phyloP scores from a whole-genome alignment of 2,329 filamentous ascomycete species.

The Piedraia hortae region DNA sequence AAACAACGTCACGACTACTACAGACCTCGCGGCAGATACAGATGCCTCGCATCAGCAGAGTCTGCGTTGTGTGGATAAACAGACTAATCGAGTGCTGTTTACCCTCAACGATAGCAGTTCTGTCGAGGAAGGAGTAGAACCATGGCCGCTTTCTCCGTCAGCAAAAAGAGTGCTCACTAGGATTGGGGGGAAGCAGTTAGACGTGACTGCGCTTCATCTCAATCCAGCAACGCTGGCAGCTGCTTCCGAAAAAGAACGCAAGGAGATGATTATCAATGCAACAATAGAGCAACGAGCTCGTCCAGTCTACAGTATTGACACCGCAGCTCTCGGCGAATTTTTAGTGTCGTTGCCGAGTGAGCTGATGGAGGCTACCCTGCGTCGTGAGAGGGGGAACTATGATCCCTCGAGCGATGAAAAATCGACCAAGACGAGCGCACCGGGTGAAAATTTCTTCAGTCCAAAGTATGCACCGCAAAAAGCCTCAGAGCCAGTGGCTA shows the following conservation, averaged over 20 bases:
- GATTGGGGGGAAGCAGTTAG: slow-evolving; percentile 1
- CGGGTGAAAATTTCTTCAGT: neutral
- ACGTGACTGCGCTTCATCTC: slow-evolving; percentile 1
- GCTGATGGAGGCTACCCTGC: neutral
- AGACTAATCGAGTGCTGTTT: slow-evolving; percentile 11
- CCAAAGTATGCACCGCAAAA: neutral
- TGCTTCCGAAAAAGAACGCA: neutral
- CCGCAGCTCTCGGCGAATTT: slow-evolving; percentile 1
- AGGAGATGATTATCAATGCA: slow-evolving; percentile 1
- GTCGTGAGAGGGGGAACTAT: neutral
- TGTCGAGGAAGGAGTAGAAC: neutral
- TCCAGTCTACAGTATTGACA: slow-evolving; percentile 1
- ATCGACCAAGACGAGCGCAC: neutral
- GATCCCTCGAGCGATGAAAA: neutral
- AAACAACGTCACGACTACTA: slow-evolving; percentile 11
- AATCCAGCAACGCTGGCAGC: neutral
- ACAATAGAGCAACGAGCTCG: slow-evolving; percentile 1
- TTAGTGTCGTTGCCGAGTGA: slow-evolving; percentile 1
- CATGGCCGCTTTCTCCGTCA: too few relatives aligned
- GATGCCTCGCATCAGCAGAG: slow-evolving; percentile 1
- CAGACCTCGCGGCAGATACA: slow-evolving; percentile 1
- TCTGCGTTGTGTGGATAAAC: slow-evolving; percentile 9
- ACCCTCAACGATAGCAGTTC: slow-evolving; percentile 2
- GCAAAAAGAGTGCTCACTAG: neutral
- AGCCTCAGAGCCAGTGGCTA: neutral